phyloP scores from a whole-genome alignment of 345 rosid species.

The Corchorus capsularis region DNA sequence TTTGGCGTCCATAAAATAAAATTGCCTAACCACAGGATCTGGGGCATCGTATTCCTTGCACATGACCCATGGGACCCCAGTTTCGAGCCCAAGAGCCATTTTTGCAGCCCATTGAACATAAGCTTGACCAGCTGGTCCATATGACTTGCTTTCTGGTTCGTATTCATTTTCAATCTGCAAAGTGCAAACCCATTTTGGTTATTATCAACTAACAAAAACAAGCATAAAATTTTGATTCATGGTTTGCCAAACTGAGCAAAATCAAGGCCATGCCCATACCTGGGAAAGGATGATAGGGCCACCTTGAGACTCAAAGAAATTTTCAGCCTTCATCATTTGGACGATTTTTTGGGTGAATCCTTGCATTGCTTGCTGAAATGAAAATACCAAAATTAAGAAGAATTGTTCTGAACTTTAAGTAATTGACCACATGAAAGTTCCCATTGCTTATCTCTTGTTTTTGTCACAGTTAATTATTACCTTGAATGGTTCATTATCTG shows the following conservation, averaged over 20 bases:
- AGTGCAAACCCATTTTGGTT: conserved; percentile 23
- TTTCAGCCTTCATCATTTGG: conserved; percentile 72
- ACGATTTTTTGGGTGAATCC: conserved; percentile 76
- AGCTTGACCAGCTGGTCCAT: conserved; percentile 54
- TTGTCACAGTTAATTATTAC: conserved; percentile 26
- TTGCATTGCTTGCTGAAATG: conserved; percentile 56
- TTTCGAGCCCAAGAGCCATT: conserved; percentile 56
- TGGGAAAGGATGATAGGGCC: conserved; percentile 90
- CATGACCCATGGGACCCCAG: conserved; percentile 84
- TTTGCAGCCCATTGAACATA: conserved; percentile 71
- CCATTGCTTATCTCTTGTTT: background rate
- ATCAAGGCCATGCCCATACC: conserved; percentile 32
- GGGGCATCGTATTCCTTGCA: conserved; percentile 78
- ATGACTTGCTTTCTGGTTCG: conserved; percentile 42
- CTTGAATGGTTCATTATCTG: conserved; percentile 85
- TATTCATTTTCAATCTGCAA: conserved; percentile 71
- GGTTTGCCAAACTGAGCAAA: background rate
- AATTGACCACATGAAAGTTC: background rate
- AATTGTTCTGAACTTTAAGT: too few species aligned
- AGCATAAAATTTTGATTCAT: too few species aligned
- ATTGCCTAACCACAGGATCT: conserved; percentile 54
- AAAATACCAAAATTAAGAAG: conserved; percentile 14
- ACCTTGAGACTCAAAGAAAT: conserved; percentile 73
- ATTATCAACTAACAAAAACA: background rate
- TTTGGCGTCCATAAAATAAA: background rate